Evolutionary conservation across 441 rosid species (phyloP), one percentile per base, ranked within the genome.

Genomic region (Pelargonium cotyledonis): DNA sequence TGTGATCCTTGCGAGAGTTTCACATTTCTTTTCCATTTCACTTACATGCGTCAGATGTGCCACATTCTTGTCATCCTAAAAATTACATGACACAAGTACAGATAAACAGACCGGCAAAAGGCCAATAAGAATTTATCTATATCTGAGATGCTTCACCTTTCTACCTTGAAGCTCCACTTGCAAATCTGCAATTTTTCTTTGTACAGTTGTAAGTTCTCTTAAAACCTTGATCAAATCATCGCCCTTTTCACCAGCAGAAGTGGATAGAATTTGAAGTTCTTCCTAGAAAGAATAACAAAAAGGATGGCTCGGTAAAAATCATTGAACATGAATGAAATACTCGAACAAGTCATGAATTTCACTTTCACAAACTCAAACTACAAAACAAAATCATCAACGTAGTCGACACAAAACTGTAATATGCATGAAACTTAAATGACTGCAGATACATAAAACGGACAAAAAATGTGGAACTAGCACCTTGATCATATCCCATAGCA

Each of bases 101-200:
- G 18, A 40, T n/a, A 14, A 53, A 38, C 53, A 65, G 57, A 51
- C 23, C 23, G 23, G 23, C 23, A 51, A 14, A 12, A 51, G 19
- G 58, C 58, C 19, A 51, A 14, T 12, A n/a, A 14, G 58, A 51
- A 51, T 51, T 51, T 16, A 14, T 3, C 58, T 51, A 51, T 18
- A 57, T 65, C 43, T 53, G 44, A 26, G 58, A 65, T 41, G 8
- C 26, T 12, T 57, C 69, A 91, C 99, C 99, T 91, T 95, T 76
- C 99, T 85, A 57, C 99, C 99, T 84, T 95, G 97, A 76, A 95
- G 92, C 77, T 95, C 97, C 44, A 90, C 97, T 82, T 91, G 97
- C 67, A 91, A 83, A 73, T 95, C 97, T 16, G 96, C 91, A 64
- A 89, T 95, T 80, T 91, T 95, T 63, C 97, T 83, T 64, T 90